These are phyloP conservation scores for Massariosphaeria phaeospora DNA, from an alignment of 495 filamentous ascomycete species.

Conservation along the genomic window DNA sequence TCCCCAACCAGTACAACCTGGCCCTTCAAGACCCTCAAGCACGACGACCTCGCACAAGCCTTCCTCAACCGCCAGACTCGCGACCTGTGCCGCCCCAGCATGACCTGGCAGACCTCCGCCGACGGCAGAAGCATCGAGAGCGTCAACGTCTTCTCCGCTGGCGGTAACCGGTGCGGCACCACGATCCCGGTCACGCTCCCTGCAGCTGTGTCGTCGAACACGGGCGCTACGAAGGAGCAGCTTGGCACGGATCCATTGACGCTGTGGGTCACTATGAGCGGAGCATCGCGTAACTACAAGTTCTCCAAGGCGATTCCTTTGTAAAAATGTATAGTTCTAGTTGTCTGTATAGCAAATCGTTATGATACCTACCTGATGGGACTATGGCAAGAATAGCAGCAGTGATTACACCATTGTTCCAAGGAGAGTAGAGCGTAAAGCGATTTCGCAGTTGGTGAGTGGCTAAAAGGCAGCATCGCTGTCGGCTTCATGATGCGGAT, in stretches of 20 bases:
- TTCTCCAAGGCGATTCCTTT: constrained; percentile 47
- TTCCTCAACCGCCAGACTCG: constrained; percentile 52
- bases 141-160: constrained; percentile 48
- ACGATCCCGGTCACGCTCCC: constrained; percentile 57
- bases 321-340: constrained; percentile 25
- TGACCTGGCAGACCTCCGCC: constrained; percentile 46
- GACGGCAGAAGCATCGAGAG: constrained; percentile 45
- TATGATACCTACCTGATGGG: neutral
- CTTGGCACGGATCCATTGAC: constrained; percentile 56
- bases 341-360: neutral
- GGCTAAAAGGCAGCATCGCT: too few species aligned
- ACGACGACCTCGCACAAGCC: constrained; percentile 50
- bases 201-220: constrained; percentile 37
- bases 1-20: constrained; percentile 50
- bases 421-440: too few species aligned
- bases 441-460: too few species aligned
- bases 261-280: constrained; percentile 54
- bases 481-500: too few species aligned
- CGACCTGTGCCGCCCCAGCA: constrained; percentile 51
- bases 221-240: constrained; percentile 50
- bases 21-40: constrained; percentile 53
- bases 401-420: too few species aligned
- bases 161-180: constrained; percentile 48
- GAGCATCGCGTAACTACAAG: constrained; percentile 50
- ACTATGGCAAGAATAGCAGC: too few species aligned